Base-by-base conservation (phyloP, 2,329 filamentous ascomycete species). In the Trichoderma atrobrunneum region DNA sequence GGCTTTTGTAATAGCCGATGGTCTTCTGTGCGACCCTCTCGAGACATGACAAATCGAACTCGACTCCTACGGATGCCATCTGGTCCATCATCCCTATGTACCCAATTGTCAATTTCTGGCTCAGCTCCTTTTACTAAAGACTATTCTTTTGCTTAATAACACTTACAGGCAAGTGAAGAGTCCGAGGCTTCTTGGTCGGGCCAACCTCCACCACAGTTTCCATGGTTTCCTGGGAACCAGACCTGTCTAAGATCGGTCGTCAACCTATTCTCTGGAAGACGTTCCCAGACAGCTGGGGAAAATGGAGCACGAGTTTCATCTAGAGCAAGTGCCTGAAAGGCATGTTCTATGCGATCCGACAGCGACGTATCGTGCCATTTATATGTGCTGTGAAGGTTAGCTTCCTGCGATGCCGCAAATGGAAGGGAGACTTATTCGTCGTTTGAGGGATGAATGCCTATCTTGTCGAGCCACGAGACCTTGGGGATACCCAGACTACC, bases 181-280 rank as follows among this genome's bases (percentile, higher is more conserved):
- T 84, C 81, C 3, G 83, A 78, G 24, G 84, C 80, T 59, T 84
- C 84, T 73, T 87, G 83, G 62, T 88, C 86, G 6, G 80, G 78
- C 88, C 88, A 92, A 2, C 91, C 91, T 36, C 91, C 91, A 5
- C 91, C 91, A 61, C 92, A 88, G 76, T 93, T 92, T 12, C 85
- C 89, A 77, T 94, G 92, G 64, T 87, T 88, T 7, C 92, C 92
- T 0, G 92, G 89, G 76, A 94, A 94, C 89, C 89, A 91, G 14
- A 86, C 84, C 73, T 87, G 85, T 32, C 84, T 81, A 59, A 87
- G 79, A 72, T 87, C 82, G 2, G 84, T 85, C 26, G 78, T 80
- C 16, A 79, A 76, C 43, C 78, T 79, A 34, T 83, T 81, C 30
- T 80, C 77, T 0, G 79, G 79, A 10, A 80, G 78, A 24, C 84